These are phyloP conservation scores for Eucalyptus viminalis DNA, from an alignment of 345 rosid species.

Conservation along the genomic window DNA sequence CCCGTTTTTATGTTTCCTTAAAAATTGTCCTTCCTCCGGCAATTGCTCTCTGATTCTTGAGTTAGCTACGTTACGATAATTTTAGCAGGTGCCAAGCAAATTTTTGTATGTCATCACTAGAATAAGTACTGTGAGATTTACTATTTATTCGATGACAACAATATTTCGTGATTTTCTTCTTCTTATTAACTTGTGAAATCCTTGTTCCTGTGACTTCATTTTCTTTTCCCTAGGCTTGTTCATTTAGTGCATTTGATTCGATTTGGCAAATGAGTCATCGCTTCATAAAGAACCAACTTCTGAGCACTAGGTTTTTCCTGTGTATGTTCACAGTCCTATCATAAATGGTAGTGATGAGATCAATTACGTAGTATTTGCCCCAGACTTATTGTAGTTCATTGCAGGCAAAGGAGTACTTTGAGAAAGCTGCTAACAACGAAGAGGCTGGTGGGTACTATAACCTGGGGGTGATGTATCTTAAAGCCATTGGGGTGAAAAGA, in stretches of 20 bases:
- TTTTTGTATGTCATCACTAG: background rate
- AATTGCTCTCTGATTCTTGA: background rate
- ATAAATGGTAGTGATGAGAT: background rate
- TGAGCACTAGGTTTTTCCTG: background rate
- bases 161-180: background rate
- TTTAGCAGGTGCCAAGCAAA: background rate
- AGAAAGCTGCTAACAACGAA: slow-evolving; percentile 71
- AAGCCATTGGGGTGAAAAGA: slow-evolving; percentile 82
- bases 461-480: slow-evolving; percentile 87
- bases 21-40: background rate
- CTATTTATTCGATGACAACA: background rate
- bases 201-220: background rate
- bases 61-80: background rate
- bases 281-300: background rate
- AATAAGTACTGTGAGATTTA: background rate
- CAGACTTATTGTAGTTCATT: background rate
- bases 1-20: background rate
- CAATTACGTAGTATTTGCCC: background rate
- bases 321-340: background rate
- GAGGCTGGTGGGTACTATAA: slow-evolving; percentile 92
- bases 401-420: slow-evolving; percentile 94
- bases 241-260: background rate
- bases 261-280: background rate
- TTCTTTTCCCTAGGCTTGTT: background rate
- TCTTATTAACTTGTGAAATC: background rate